These are phyloP conservation scores for Boletellus ananas DNA, from an alignment of 768 basidiomycete species.

Conservation along the genomic window DNA sequence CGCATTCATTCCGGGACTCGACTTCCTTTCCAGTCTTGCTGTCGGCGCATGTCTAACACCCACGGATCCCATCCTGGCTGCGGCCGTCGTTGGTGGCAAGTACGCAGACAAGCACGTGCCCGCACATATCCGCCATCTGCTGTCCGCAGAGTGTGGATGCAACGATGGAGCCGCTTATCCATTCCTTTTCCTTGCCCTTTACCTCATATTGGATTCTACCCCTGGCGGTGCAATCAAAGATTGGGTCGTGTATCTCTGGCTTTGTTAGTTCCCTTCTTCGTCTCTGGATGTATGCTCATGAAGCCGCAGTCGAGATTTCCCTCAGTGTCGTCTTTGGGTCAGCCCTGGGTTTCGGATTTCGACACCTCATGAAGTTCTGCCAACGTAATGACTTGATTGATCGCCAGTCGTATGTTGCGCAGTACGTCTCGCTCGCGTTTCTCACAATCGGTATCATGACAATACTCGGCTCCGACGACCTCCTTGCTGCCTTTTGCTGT, in stretches of 20 bases:
- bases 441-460: conserved; percentile 82
- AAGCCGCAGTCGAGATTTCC: conserved; percentile 63
- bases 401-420: conserved; percentile 91
- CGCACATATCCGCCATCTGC: conserved; percentile 65
- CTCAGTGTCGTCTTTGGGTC: conserved; percentile 75
- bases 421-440: conserved; percentile 81
- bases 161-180: conserved; percentile 98
- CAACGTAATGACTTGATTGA: conserved; percentile 85
- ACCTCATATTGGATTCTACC: conserved; percentile 68
- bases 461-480: conserved; percentile 87
- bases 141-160: conserved; percentile 79
- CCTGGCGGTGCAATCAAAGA: conserved; percentile 68
- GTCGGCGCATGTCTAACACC: conserved; percentile 92
- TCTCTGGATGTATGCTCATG: conserved; percentile 2
- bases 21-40: conserved; percentile 84
- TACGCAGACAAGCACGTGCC: conserved; percentile 98
- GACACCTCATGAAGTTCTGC: conserved; percentile 92
- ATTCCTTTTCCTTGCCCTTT: conserved; percentile 86
- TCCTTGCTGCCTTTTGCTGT: conserved; percentile 91
- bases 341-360: conserved; percentile 70
- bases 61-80: conserved; percentile 47
- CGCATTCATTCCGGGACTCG: conserved; percentile 83
- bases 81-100: conserved; percentile 81
- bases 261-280: conserved; percentile 53
- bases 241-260: conserved; percentile 87